Base-by-base conservation (phyloP, 139 green algal species). In the Chlorella sp. region DNA sequence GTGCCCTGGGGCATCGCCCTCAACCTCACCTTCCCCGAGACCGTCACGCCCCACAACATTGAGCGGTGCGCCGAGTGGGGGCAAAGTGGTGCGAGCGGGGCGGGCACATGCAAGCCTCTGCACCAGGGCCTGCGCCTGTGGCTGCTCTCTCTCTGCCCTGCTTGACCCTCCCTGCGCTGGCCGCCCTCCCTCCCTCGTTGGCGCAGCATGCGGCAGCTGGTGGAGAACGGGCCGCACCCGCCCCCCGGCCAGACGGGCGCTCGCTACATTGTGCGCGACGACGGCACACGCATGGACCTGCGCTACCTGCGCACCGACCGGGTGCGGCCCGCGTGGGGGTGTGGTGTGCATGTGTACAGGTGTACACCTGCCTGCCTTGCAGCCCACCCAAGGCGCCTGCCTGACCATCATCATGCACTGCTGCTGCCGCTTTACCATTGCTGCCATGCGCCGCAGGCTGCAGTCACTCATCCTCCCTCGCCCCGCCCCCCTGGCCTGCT, bases 21-120 rank as follows among this genome's bases (percentile, higher is more conserved):
- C 43, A 99, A 99, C 90, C 92, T 99, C 65, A 99, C 96, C 3
- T 98, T 98, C 84, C 97, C 97, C 1, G 97, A 99, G 90, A 96
- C 90, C 0, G 97, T 99, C 60, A 98, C 94, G 19, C 87, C 87
- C 3, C 92, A 95, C 89, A 98, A 98, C 90, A 92, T 92, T 16
- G 91, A 94, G 38, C 83, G 84, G 92, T 94, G 79, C 16, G 87
- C 46, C 28, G 44, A 16, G 32, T 28, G 32, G 65, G 11, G 4
- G 67, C 13, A 24, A 65, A 16, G 3, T 65, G 56, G 22, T 65
- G 56, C 56, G 22, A 65, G 13, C 13, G 56, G 7, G 26, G 56
- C 13, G 9, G 22, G 26, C 22, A 24, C 56, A 65, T 40, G 64
- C 64, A 36, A 70, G 64, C n/a, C n/a, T n/a, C n/a, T n/a, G n/a